Base-by-base conservation (phyloP, 768 basidiomycete genomes). In the Lanmaoa rubissima region DNA sequence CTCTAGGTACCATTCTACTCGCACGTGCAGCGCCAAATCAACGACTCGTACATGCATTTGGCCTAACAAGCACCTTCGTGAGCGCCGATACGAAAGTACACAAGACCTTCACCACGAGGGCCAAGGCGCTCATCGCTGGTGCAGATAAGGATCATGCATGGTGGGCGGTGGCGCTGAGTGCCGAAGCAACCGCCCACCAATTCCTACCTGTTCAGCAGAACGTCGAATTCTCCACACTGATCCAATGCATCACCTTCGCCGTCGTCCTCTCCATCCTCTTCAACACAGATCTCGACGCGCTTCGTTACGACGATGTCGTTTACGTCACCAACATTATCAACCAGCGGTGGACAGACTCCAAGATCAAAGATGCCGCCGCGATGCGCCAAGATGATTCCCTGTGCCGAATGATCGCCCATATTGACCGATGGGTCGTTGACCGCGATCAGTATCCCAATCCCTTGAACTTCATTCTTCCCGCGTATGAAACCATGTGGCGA, bases 401-500 rank as follows among this genome's bases (percentile, higher is more conserved):
- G 4, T 73, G 70, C 35, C 5, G 41, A 1, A 69, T 74, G 41
- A 69, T 79, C 3, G 66, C 66, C 0, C 66, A 61, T 5, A 48
- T 71, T 7, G 48, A 65, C 19, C 40, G 31, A 2, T 78, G 86
- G 58, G 57, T 86, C 26, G 69, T 73, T 34, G 59, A 65, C 1
- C 54, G 17, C 3, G 70, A 73, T 0, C 56, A 38, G 8, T 57
- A 62, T n/a, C 56, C 61, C 9, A 63, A 63, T 2, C 83, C 84
- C 0, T 60, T 86, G 0, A 75, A 87, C 47, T 78, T 80, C 40
- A 75, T 87, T 44, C 75, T 87, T 11, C 86, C 86, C 0, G 71
- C 83, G 0, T 87, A 79, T 69, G 86, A 87, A 59, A 85, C 84
- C 0, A 70, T 85, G 55, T 87, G 86, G 85, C 76, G 84, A 0